A percentile compares a stretch with the other conserved stretches of the same genome.
Conservation (phyloP, 2,329 filamentous ascomycete genomes). For the Chaetothyriales sp. region DNA sequence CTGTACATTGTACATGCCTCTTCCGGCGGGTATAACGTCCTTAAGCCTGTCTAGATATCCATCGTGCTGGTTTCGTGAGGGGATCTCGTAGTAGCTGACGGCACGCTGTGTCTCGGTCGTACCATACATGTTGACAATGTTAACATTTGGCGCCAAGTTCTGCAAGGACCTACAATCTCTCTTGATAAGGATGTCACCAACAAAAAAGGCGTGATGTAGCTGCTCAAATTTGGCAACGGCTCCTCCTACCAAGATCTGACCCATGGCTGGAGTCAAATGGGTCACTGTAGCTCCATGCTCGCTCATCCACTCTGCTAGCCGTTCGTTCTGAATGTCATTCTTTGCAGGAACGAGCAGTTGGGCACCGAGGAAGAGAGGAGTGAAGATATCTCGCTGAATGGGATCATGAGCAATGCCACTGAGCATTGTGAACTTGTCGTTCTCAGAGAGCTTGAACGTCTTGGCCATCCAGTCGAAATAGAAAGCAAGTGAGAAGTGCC, state of each 20-base stretch:
- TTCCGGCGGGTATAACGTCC: constrained; percentile 68
- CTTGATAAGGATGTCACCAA: constrained; percentile 78
- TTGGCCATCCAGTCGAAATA: constrained; percentile 93
- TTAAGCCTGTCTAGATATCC: constrained; percentile 48
- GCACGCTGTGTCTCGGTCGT: constrained; percentile 72
- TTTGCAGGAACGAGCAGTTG: constrained; percentile 61
- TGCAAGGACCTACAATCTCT: constrained; percentile 66
- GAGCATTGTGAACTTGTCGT: constrained; percentile 67
- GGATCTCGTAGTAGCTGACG: constrained; percentile 71
- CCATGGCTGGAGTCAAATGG: constrained; percentile 92
- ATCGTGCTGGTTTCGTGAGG: constrained; percentile 48
- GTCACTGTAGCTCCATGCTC: constrained; percentile 60
- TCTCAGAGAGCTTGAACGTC: constrained; percentile 56
- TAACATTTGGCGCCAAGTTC: constrained; percentile 55
- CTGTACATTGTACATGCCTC: constrained; percentile 80
- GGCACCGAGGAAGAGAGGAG: constrained; percentile 71
- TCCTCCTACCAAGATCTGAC: constrained; percentile 80
- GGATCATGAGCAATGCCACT: constrained; percentile 61
- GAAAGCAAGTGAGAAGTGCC: constrained; percentile 70
- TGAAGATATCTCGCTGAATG: constrained; percentile 61
- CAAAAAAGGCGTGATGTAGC: constrained; percentile 71
- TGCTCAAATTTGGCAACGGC: constrained; percentile 61
- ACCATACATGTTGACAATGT: constrained; percentile 75
- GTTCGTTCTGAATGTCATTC: constrained; percentile 77
- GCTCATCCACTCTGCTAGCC: constrained; percentile 74